Evolutionary conservation across 2,329 filamentous ascomycete species (phyloP), one percentile per base, ranked within the genome.

Genomic region (Colletotrichum destructivum): DNA sequence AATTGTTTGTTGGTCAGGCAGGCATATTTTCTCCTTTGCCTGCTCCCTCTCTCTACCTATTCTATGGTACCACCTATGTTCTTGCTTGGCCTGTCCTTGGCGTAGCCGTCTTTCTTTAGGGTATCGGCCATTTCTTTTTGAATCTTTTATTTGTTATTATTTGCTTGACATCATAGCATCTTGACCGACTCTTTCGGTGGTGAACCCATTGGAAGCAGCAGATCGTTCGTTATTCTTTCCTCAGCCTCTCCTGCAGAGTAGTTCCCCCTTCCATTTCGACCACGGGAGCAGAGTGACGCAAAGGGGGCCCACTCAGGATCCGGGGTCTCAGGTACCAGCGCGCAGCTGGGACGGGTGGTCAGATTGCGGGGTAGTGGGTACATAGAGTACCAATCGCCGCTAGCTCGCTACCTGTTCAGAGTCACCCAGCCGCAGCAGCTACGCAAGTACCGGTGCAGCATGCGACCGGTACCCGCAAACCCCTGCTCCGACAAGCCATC

Each of bases 331-430:
- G 73, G 72, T 74, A 75, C 73, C 47, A 69, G 72, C 59, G 54
- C 54, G 18, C 47, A 67, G 38, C 60, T 62, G 64, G 59, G 49
- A 46, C 62, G 54, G 46, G 60, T 71, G 71, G 73, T 63, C 62
- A 73, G 63, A 73, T 68, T 74, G 73, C 71, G 73, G 73, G 73
- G 73, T 74, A 71, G 73, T 74, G 73, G 73, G 56, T 74, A 74
- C 71, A 42, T 42, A 51, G 49, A 51, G 49, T 73, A 74, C 73
- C 44, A 63, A 13, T 38, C 46, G 54, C 18, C 71, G 66, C 71
- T 74, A 71, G 63, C 55, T 44, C 51, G 51, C 9, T 73, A 74
- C 73, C 66, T 66, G 16, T 7, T 44, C 21, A 26, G n/a, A 54
- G 52, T 60, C 59, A 64, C 46, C 16, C n/a, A 7, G 15, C 18